These are phyloP conservation scores for Bruguiera hainesii DNA, from an alignment of 441 rosid species.

Conservation along the genomic window DNA sequence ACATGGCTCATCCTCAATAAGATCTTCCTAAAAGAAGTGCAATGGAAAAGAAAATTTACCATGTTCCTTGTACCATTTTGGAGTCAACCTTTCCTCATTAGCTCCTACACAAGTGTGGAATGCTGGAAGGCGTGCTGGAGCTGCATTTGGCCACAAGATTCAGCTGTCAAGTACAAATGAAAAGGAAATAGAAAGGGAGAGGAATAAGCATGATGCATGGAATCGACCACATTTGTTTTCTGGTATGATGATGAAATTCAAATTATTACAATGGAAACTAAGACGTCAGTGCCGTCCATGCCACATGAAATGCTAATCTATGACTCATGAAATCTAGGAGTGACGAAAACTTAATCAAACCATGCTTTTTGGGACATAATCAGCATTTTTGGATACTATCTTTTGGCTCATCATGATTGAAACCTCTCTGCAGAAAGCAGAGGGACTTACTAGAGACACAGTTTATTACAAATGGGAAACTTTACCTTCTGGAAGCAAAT, in stretches of 20 bases:
- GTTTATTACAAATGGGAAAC: conserved; percentile 8
- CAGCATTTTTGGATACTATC: not conserved
- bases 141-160: conserved; percentile 41
- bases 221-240: not conserved
- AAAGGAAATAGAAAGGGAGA: conserved; percentile 5
- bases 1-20: too few species aligned
- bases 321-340: not conserved
- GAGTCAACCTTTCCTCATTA: conserved; percentile 79
- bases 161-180: conserved; percentile 6
- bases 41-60: conserved; percentile 42
- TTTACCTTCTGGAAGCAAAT: conserved; percentile 83
- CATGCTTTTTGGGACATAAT: not conserved
- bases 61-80: conserved; percentile 86
- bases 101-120: conserved; percentile 96
- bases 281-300: not conserved
- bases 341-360: not conserved
- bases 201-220: not conserved
- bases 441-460: not conserved
- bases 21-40: not conserved
- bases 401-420: not conserved
- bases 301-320: not conserved
- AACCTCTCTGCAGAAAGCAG: not conserved
- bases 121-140: conserved; percentile 88
- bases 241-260: not conserved
- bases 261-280: not conserved